These are phyloP conservation scores for Leccinum discolor DNA, from an alignment of 1,284 basidiomycete genomes.

Conservation along the genomic window DNA sequence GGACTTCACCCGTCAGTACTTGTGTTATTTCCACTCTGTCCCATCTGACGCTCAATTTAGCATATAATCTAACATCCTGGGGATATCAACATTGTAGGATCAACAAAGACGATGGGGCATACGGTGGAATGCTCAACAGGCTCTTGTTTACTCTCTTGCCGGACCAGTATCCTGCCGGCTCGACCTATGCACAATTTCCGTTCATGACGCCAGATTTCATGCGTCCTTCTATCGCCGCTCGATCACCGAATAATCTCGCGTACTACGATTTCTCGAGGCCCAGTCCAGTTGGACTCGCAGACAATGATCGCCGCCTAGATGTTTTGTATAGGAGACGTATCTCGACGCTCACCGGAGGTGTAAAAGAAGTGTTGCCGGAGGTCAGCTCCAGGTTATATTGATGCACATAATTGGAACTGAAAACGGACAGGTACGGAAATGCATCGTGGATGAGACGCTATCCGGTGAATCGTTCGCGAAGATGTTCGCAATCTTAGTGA, in stretches of 20 bases:
- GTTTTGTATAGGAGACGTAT: constrained; percentile 21
- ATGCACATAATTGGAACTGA: background rate
- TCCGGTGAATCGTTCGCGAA: constrained; percentile 10
- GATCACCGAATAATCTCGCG: constrained; percentile 6
- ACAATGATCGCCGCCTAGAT: background rate
- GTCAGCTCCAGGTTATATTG: constrained; percentile 12
- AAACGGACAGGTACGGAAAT: constrained; percentile 10
- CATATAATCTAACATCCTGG: constrained; percentile 75
- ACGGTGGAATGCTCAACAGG: constrained; percentile 71
- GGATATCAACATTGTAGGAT: constrained; percentile 72
- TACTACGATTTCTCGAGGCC: constrained; percentile 28
- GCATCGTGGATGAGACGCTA: constrained; percentile 13
- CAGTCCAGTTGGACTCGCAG: background rate
- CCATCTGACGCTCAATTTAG: constrained; percentile 35
- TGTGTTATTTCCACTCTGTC: background rate
- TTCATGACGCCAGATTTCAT: constrained; percentile 53
- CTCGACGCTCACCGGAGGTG: constrained; percentile 17
- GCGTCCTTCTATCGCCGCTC: constrained; percentile 13
- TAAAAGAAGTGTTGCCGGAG: constrained; percentile 8
- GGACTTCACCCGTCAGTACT: constrained; percentile 65
- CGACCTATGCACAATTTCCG: constrained; percentile 66
- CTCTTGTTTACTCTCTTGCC: constrained; percentile 75
- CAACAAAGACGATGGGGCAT: constrained; percentile 66
- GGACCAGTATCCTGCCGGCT: constrained; percentile 59
- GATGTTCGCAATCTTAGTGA: constrained; percentile 15